Conservation (phyloP, 2,329 filamentous ascomycete genomes). For the Fusarium sp. region DNA sequence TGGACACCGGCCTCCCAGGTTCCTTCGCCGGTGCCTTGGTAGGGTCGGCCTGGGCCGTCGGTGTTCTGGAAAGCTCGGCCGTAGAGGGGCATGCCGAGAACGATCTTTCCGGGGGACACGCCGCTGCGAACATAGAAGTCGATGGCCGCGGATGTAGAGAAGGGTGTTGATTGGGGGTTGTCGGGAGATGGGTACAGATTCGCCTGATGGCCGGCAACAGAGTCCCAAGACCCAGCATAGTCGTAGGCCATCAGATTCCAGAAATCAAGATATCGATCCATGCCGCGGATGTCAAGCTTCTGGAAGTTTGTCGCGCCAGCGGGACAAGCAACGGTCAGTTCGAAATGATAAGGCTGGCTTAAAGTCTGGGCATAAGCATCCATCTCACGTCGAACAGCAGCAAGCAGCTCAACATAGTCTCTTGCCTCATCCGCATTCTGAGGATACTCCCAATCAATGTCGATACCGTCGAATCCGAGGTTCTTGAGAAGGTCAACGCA, state of each 20-base stretch:
- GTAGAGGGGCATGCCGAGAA: constrained; percentile 92
- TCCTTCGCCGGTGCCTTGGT: constrained; percentile 76
- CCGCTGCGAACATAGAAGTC: constrained; percentile 72
- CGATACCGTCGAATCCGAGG: constrained; percentile 77
- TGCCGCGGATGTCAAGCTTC: constrained; percentile 67
- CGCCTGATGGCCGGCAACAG: constrained; percentile 75
- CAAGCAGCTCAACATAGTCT: constrained; percentile 67
- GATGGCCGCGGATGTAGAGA: constrained; percentile 76
- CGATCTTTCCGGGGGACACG: constrained; percentile 75
- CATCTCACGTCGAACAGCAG: constrained; percentile 63
- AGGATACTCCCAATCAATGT: constrained; percentile 76
- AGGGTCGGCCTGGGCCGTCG: constrained; percentile 74
- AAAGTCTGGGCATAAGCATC: constrained; percentile 62
- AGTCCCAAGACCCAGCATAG: constrained; percentile 84
- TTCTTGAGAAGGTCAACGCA: constrained; percentile 81
- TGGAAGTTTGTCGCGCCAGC: constrained; percentile 69
- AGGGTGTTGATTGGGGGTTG: constrained; percentile 75
- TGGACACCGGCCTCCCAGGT: constrained; percentile 86
- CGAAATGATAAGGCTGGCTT: constrained; percentile 60
- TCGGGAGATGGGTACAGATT: constrained; percentile 72
- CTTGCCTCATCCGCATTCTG: constrained; percentile 61
- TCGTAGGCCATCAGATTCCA: constrained; percentile 92
- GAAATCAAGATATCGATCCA: constrained; percentile 74
- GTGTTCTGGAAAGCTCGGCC: constrained; percentile 86
- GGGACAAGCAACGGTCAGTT: constrained; percentile 70